Conservation (phyloP, 768 basidiomycete species). For the Hortiboletus campestris region DNA sequence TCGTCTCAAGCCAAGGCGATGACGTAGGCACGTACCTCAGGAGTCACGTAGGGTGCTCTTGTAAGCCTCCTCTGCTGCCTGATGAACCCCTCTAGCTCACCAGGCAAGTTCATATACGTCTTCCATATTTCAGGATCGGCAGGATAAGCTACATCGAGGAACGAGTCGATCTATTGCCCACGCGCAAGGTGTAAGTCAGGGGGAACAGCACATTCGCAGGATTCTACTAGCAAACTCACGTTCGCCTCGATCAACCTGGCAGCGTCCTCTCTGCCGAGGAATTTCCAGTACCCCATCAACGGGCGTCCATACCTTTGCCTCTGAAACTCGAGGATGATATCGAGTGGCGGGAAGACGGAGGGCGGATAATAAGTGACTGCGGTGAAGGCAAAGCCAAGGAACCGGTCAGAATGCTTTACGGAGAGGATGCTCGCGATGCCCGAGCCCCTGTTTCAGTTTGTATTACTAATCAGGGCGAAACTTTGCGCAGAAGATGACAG, state of each 20-base stretch:
- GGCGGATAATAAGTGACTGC: slow-evolving; percentile 35
- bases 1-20: not conserved
- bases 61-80: slow-evolving; percentile 20
- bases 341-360: slow-evolving; percentile 24
- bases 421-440: slow-evolving; percentile 35
- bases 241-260: slow-evolving; percentile 33
- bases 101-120: slow-evolving; percentile 35
- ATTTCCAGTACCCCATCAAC: slow-evolving; percentile 43
- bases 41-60: slow-evolving; percentile 32
- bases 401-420: slow-evolving; percentile 39
- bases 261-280: slow-evolving; percentile 32
- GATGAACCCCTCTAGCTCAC: slow-evolving; percentile 33
- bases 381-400: slow-evolving; percentile 40
- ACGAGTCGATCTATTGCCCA: slow-evolving; percentile 36
- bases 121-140: slow-evolving; percentile 35
- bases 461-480: slow-evolving; percentile 1
- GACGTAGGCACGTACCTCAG: slow-evolving; percentile 25
- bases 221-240: slow-evolving; percentile 21
- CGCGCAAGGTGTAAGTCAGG: not conserved
- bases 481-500: not conserved
- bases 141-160: slow-evolving; percentile 36
- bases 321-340: slow-evolving; percentile 25
- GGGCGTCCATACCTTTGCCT: slow-evolving; percentile 35
- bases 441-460: slow-evolving; percentile 33
- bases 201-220: too few relatives aligned